phyloP scores from a whole-genome alignment of 202 grass and related monocot genomes.

The Zizania palustris region DNA sequence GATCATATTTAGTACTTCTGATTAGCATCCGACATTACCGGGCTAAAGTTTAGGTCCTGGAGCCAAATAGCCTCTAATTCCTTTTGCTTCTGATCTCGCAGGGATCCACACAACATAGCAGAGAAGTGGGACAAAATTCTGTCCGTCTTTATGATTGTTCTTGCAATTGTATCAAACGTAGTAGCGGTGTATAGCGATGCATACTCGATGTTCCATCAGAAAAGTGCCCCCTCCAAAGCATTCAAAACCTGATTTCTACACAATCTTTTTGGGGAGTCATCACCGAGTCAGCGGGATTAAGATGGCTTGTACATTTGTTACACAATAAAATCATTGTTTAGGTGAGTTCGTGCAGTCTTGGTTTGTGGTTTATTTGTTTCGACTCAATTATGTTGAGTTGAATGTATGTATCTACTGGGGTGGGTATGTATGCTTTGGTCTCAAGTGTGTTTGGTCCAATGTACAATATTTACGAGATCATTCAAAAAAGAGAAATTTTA shows the following conservation, averaged over 20 bases:
- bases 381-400: slow-evolving; percentile 45
- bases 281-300: neutral
- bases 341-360: slow-evolving; percentile 1
- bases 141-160: slow-evolving; percentile 76
- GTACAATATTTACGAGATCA: neutral
- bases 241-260: slow-evolving; percentile 18
- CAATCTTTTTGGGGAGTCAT: neutral
- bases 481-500: neutral
- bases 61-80: too few relatives aligned
- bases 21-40: too few relatives aligned
- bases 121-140: slow-evolving; percentile 74
- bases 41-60: too few relatives aligned
- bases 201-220: slow-evolving; percentile 66
- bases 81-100: slow-evolving; percentile 37
- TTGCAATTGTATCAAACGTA: slow-evolving; percentile 79
- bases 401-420: slow-evolving; percentile 31
- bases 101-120: slow-evolving; percentile 70
- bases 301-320: slow-evolving; percentile 44
- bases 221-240: slow-evolving; percentile 28
- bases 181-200: slow-evolving; percentile 94
- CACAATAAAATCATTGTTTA: slow-evolving; percentile 40
- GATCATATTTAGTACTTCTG: too few relatives aligned
- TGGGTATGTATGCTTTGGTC: neutral
- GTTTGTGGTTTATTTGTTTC: slow-evolving; percentile 8
- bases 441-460: neutral